Evolutionary conservation across 331 rosid genomes (phyloP).

Genomic region (Cydonia oblonga): DNA sequence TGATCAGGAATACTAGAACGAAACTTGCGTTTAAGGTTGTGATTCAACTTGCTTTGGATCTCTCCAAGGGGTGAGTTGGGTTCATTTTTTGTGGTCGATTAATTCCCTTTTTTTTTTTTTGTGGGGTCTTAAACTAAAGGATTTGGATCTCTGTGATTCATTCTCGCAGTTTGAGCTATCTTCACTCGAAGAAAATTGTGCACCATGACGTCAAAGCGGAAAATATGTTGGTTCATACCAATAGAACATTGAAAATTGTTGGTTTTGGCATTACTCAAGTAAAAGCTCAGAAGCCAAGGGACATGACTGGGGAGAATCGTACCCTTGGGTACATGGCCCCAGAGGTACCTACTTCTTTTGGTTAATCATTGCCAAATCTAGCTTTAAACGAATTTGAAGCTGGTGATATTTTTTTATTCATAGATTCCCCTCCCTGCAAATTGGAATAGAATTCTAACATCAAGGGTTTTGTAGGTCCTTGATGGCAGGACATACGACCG

Average conservation of each 20-base stretch:
- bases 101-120: not conserved
- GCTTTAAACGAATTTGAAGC: not conserved
- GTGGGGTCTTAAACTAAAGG: not conserved
- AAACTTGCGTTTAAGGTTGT: constrained; percentile 39
- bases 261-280: constrained; percentile 57
- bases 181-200: constrained; percentile 42
- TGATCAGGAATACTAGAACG: constrained; percentile 30
- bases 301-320: constrained; percentile 62
- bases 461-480: constrained; percentile 32
- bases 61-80: constrained; percentile 38
- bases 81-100: not conserved
- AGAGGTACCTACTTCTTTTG: constrained; percentile 25
- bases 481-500: constrained; percentile 55
- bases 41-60: constrained; percentile 45
- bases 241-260: constrained; percentile 32
- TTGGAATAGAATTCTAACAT: not conserved
- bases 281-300: constrained; percentile 46
- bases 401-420: not conserved
- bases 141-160: not conserved
- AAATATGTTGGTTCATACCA: constrained; percentile 33
- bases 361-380: not conserved
- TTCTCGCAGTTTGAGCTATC: constrained; percentile 36
- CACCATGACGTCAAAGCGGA: constrained; percentile 47
- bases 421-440: not conserved
- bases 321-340: constrained; percentile 63